Evolutionary conservation across 352 stramenopile species (phyloP).

Genomic region (Albugo laibachii): DNA sequence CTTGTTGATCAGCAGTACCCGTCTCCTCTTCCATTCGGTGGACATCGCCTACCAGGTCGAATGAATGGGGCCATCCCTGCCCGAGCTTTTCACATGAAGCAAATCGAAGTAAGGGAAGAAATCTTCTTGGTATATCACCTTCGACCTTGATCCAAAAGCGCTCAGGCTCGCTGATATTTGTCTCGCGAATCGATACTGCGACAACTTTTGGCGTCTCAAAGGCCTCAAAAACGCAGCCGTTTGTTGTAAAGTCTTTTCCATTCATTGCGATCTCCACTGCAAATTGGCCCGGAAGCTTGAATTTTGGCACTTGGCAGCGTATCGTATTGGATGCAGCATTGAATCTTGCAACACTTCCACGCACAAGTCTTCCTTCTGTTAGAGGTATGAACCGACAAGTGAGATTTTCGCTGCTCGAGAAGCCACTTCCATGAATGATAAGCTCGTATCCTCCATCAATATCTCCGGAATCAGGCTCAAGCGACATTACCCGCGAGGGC

Average conservation of each 20-base stretch:
- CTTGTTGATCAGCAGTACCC: constrained; percentile 5
- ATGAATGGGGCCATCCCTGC: not conserved
- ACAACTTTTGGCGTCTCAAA: constrained; percentile 23
- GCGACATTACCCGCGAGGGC: constrained; percentile 20
- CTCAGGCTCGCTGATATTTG: constrained; percentile 14
- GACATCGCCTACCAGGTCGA: too few relatives aligned
- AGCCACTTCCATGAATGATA: constrained; percentile 35
- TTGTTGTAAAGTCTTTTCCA: constrained; percentile 51
- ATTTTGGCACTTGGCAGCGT: constrained; percentile 41
- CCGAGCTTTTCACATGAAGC: not conserved
- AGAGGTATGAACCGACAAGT: constrained; percentile 55
- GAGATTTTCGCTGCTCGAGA: constrained; percentile 60
- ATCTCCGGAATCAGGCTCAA: constrained; percentile 30
- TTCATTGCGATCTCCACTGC: constrained; percentile 60
- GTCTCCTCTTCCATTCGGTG: not conserved
- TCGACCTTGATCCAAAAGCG: constrained; percentile 14
- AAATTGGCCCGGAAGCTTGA: constrained; percentile 35
- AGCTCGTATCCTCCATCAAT: constrained; percentile 35
- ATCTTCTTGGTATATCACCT: constrained; percentile 19
- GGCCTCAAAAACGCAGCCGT: constrained; percentile 29
- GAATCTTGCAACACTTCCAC: constrained; percentile 25
- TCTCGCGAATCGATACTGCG: constrained; percentile 20
- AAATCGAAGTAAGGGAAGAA: constrained; percentile 18
- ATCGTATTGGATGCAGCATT: constrained; percentile 19
- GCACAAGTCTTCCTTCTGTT: constrained; percentile 25